Base-by-base conservation (phyloP, 495 filamentous ascomycete species). In the Penicillium arizonense region DNA sequence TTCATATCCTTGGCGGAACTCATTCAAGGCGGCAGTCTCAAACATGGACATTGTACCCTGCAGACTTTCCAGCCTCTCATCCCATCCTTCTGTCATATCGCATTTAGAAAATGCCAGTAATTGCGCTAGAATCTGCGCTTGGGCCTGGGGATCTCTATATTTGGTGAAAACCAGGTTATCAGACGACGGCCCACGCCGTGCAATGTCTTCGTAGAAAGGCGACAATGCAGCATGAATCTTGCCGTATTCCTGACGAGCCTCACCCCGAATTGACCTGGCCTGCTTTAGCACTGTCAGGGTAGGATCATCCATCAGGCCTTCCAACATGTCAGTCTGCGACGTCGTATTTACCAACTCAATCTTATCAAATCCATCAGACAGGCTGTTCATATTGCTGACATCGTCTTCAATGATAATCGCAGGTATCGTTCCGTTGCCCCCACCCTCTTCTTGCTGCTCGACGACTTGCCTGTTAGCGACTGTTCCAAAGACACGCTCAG, bases 1-100 rank as follows among this genome's bases (percentile, higher is more conserved):
- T 65, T 95, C 90, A 55, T 91, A 91, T 4, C 89, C 95, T 56
- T 88, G 87, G 65, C 96, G 89, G 61, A 97, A 97, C 68, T 97
- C 93, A 45, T 87, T 81, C 45, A 96, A 70, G 7, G 93, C 92
- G 3, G 91, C 90, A 49, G 86, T 91, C 69, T 97, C 92, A 59
- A 99, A 97, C 58, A 93, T 87, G 23, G 79, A 79, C 38, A 87
- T 78, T 75, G 94, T 89, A n/a, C 72, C 73, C 16, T 83, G 77
- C 24, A 99, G 70, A 57, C 85, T 86, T 47, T 84, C 82, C 52
- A 87, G 77, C 16, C 94, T 73, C 55, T 84, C 74, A 48, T 73
- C 65, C 81, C 87, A 94, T 5, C 88, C 92, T 47, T 86, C 70
- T 7, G 89, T 76, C 64, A 81, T 85, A 64, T 97, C 95, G 58